Conservation (phyloP, 1,284 basidiomycete genomes). For the Trametes versicolor region DNA sequence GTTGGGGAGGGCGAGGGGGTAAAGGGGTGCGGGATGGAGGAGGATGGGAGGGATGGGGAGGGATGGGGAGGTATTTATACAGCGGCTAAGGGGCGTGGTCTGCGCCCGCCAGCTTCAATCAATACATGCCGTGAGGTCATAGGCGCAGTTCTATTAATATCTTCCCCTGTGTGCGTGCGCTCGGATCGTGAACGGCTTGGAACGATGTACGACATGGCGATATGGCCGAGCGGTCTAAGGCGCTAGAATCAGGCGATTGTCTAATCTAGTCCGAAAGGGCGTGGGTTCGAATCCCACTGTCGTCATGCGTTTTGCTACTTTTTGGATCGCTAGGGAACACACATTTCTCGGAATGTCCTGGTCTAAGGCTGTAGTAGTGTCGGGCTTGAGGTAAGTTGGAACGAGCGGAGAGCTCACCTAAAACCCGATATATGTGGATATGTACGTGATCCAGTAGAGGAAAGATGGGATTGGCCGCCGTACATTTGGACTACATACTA, state of each 20-base stretch:
- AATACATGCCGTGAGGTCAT: conserved; percentile 23
- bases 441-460: background rate
- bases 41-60: background rate
- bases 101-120: conserved; percentile 12
- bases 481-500: background rate
- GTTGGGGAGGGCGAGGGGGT: conserved; percentile 12
- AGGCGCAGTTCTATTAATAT: conserved; percentile 28
- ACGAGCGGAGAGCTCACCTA: too few species aligned
- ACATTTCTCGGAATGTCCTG: too few species aligned
- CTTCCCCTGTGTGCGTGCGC: background rate
- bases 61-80: conserved; percentile 16
- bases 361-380: too few species aligned
- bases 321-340: background rate
- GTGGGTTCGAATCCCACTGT: conserved; percentile 55
- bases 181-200: background rate
- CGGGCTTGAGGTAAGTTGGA: too few species aligned
- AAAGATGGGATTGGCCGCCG: background rate
- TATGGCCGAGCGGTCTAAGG: conserved; percentile 38
- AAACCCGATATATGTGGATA: too few species aligned
- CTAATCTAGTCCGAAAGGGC: conserved; percentile 50
- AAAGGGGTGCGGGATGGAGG: conserved; percentile 8
- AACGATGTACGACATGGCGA: conserved; percentile 14
- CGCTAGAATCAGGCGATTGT: conserved; percentile 37
- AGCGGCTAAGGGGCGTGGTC: conserved; percentile 12
- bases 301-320: conserved; percentile 22